phyloP scores from a whole-genome alignment of 306 rosid genomes.

The Medicago arabica region DNA sequence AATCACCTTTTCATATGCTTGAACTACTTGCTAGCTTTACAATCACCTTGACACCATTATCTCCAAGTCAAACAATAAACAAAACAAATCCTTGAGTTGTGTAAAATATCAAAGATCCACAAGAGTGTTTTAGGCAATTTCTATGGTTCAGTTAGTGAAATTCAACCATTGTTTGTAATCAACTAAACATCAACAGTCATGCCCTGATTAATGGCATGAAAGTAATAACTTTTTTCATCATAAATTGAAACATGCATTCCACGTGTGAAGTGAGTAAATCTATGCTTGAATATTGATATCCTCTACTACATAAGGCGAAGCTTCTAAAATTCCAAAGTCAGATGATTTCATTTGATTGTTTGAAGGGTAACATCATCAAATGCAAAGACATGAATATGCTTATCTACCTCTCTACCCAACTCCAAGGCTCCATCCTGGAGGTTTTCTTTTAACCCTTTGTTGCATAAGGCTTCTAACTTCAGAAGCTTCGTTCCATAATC shows the following conservation, averaged over 20 bases:
- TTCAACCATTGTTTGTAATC: background rate
- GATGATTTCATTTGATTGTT: slow-evolving; percentile 43
- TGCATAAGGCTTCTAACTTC: slow-evolving; percentile 59
- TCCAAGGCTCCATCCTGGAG: slow-evolving; percentile 63
- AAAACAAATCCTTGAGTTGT: background rate
- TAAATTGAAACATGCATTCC: background rate
- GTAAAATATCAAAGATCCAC: background rate
- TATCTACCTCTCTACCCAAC: slow-evolving; percentile 57
- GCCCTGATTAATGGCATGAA: background rate
- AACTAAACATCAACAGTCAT: background rate
- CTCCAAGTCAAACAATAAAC: slow-evolving; percentile 19
- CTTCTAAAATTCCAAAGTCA: slow-evolving; percentile 35
- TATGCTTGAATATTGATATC: slow-evolving; percentile 17
- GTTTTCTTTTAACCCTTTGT: slow-evolving; percentile 46
- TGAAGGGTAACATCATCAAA: slow-evolving; percentile 43
- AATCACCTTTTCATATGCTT: background rate
- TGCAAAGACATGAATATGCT: slow-evolving; percentile 50
- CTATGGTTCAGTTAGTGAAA: background rate
- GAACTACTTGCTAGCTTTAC: background rate
- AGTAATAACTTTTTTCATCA: slow-evolving; percentile 7
- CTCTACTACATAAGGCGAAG: background rate
- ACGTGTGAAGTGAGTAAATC: background rate
- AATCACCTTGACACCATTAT: background rate
- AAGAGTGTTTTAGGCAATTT: background rate
- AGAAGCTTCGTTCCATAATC: slow-evolving; percentile 61